Conservation (phyloP, 2,329 filamentous ascomycete genomes). For the Fusarium illudens region DNA sequence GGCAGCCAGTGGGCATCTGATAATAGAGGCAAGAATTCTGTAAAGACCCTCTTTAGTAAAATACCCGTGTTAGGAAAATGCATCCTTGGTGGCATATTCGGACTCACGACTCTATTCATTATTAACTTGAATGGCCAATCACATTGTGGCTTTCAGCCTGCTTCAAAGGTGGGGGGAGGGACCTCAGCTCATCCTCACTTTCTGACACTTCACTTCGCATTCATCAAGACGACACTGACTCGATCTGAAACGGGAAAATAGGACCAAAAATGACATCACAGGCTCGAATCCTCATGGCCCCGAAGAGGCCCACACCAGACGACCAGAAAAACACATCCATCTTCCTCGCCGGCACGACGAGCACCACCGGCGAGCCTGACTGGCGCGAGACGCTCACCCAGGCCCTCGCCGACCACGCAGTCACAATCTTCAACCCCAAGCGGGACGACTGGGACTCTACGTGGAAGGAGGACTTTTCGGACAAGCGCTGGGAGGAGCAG, state of each 20-base stretch:
- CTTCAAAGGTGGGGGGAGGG: neutral
- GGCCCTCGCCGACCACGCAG: constrained; percentile 52
- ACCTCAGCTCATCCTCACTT: neutral
- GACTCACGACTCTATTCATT: neutral
- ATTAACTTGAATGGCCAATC: neutral
- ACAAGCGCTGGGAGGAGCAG: constrained; percentile 60
- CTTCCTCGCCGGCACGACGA: constrained; percentile 69
- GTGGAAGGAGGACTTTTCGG: constrained; percentile 60
- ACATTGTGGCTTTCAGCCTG: neutral
- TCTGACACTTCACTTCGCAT: neutral
- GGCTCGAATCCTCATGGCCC: constrained; percentile 10
- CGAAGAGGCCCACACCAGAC: neutral
- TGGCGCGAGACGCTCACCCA: constrained; percentile 60
- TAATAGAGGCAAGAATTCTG: no score
- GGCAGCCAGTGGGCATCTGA: no score
- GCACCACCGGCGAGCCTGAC: constrained; percentile 49
- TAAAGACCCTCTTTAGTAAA: neutral
- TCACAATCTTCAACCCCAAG: constrained; percentile 67
- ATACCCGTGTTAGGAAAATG: neutral
- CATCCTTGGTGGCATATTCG: neutral
- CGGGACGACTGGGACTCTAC: constrained; percentile 64
- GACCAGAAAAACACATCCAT: constrained; percentile 44
- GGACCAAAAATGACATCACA: neutral
- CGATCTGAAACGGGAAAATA: neutral
- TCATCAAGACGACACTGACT: neutral